Percentiles rank a stretch among this genome's conserved stretches.
Evolutionary conservation across 129 eudicot genomes (phyloP).

Genomic region (Chrysanthemum makinoi): DNA sequence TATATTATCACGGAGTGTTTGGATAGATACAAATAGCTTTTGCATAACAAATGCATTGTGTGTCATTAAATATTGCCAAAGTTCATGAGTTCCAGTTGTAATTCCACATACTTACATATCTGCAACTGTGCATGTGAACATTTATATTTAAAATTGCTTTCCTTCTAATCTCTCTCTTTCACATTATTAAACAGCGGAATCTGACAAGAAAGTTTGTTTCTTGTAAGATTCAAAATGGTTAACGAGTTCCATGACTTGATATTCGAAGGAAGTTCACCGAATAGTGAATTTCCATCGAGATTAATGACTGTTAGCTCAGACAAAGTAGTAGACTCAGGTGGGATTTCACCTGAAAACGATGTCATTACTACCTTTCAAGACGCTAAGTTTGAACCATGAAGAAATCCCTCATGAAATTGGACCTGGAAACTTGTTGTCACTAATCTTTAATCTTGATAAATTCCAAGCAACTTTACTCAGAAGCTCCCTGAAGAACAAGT

Average conservation of each 20-base stretch:
- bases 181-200: constrained; percentile 41
- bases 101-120: not conserved
- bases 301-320: constrained; percentile 18
- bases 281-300: constrained; percentile 49
- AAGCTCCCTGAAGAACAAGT: constrained; percentile 49
- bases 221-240: constrained; percentile 37
- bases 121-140: constrained; percentile 5
- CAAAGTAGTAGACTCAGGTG: constrained; percentile 45
- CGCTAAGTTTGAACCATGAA: constrained; percentile 43
- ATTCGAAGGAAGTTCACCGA: constrained; percentile 45
- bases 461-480: constrained; percentile 30
- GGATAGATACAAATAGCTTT: no score
- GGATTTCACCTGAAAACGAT: constrained; percentile 43
- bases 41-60: not conserved
- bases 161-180: constrained; percentile 18
- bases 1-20: no score
- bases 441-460: constrained; percentile 38
- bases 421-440: constrained; percentile 56
- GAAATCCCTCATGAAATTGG: constrained; percentile 37
- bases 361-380: constrained; percentile 50
- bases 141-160: not conserved
- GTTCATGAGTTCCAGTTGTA: not conserved
- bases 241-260: constrained; percentile 42
- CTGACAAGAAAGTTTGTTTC: constrained; percentile 51
- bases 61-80: constrained; percentile 8